Conservation (phyloP, 306 rosid species). For the Hippophae rhamnoides region DNA sequence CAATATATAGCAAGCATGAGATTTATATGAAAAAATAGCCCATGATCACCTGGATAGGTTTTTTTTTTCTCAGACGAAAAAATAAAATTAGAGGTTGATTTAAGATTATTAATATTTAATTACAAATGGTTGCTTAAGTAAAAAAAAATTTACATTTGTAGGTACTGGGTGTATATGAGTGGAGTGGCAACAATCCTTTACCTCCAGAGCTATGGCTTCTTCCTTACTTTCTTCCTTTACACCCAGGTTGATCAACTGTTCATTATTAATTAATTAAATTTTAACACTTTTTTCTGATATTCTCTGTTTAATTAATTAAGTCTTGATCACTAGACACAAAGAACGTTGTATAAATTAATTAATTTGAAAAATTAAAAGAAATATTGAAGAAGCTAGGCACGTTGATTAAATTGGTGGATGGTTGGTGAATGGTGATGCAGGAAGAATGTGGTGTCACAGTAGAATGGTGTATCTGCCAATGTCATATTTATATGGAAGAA, state of each 20-base stretch:
- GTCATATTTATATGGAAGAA: slow-evolving; percentile 60
- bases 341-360: too few species aligned
- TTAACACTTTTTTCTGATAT: not conserved
- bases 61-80: too few species aligned
- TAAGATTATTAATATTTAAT: too few species aligned
- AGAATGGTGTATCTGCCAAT: slow-evolving; percentile 54
- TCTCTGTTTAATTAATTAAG: not conserved
- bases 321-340: not conserved
- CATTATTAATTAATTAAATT: not conserved
- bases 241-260: slow-evolving; percentile 37
- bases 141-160: not conserved
- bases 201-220: slow-evolving; percentile 66
- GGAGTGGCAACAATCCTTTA: slow-evolving; percentile 59
- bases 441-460: slow-evolving; percentile 75
- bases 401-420: not conserved
- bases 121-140: not conserved
- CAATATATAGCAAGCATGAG: too few species aligned
- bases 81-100: too few species aligned
- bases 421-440: slow-evolving; percentile 12
- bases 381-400: not conserved
- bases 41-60: too few species aligned
- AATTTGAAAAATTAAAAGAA: too few species aligned
- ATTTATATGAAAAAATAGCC: too few species aligned
- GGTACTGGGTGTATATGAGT: slow-evolving; percentile 71
- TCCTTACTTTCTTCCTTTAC: slow-evolving; percentile 48